These are phyloP conservation scores for Fusarium virguliforme DNA, from an alignment of 2,329 filamentous ascomycete species.

Conservation along the genomic window DNA sequence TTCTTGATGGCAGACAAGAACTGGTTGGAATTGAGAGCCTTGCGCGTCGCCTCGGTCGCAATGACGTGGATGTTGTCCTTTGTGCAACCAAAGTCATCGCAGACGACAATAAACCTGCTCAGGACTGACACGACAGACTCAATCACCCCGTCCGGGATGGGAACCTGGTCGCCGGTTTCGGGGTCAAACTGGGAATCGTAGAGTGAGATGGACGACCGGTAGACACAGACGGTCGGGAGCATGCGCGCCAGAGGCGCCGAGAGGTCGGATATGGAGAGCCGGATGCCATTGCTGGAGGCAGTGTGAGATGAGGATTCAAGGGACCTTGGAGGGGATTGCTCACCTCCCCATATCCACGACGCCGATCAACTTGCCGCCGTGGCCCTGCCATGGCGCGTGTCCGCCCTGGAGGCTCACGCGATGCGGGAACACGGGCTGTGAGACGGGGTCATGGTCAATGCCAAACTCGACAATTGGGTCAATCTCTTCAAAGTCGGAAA, in stretches of 20 bases:
- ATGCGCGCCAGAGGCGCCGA: slow-evolving; percentile 70
- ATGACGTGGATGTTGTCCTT: slow-evolving; percentile 52
- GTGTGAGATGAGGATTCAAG: slow-evolving; percentile 26
- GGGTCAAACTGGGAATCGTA: slow-evolving; percentile 55
- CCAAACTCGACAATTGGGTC: slow-evolving; percentile 45
- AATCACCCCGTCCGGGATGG: slow-evolving; percentile 52
- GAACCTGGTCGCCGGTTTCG: slow-evolving; percentile 53
- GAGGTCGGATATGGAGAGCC: slow-evolving; percentile 73
- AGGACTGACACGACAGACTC: slow-evolving; percentile 49
- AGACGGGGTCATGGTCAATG: slow-evolving; percentile 32
- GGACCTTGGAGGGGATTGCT: slow-evolving; percentile 2
- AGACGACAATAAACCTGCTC: slow-evolving; percentile 52
- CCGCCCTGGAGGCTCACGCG: slow-evolving; percentile 30
- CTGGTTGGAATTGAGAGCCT: slow-evolving; percentile 52
- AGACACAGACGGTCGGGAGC: slow-evolving; percentile 65
- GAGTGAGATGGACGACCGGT: slow-evolving; percentile 54
- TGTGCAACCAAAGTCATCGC: slow-evolving; percentile 49
- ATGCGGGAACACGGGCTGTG: slow-evolving; percentile 11
- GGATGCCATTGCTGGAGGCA: slow-evolving; percentile 75
- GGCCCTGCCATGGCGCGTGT: slow-evolving; percentile 53
- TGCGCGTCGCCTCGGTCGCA: slow-evolving; percentile 55
- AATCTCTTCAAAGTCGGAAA: slow-evolving; percentile 50
- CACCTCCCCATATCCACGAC: slow-evolving; percentile 60
- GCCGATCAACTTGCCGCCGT: slow-evolving; percentile 52
- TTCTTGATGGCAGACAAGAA: slow-evolving; percentile 63